Evolutionary conservation across 2,329 filamentous ascomycete species (phyloP).

Genomic region (Beauveria bassiana): DNA sequence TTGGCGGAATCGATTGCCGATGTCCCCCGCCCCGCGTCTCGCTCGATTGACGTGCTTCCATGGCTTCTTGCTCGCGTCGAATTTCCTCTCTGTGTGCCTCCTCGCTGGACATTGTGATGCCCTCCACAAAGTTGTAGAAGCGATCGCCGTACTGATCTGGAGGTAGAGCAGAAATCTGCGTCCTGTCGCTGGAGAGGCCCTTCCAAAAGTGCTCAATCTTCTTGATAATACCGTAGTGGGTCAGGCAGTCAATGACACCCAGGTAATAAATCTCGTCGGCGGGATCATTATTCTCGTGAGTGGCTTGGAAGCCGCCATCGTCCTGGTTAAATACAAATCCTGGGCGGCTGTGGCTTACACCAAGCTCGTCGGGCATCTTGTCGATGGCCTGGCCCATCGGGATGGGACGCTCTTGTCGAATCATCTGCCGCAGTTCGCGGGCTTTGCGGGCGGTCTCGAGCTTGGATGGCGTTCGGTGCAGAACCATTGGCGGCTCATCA

Average conservation of each 20-base stretch:
- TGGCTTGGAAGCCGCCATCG: conserved; percentile 87
- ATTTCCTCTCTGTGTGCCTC: conserved; percentile 63
- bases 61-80: conserved; percentile 54
- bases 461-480: conserved; percentile 88
- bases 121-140: conserved; percentile 86
- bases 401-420: conserved; percentile 88
- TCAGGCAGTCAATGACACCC: conserved; percentile 96
- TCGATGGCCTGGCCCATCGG: conserved; percentile 76
- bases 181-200: conserved; percentile 73
- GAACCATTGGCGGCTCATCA: conserved; percentile 54
- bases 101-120: conserved; percentile 84
- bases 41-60: conserved; percentile 25
- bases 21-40: conserved; percentile 31
- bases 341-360: conserved; percentile 61
- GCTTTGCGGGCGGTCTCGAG: conserved; percentile 87
- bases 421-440: conserved; percentile 81
- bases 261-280: conserved; percentile 96
- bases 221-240: conserved; percentile 91
- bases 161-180: conserved; percentile 85
- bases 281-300: conserved; percentile 77
- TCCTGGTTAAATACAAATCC: conserved; percentile 85
- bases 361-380: conserved; percentile 85
- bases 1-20: conserved; percentile 31
- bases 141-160: conserved; percentile 88
- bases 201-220: conserved; percentile 97